Conservation (phyloP, 1,284 basidiomycete genomes). For the Golubevia pallescens region DNA sequence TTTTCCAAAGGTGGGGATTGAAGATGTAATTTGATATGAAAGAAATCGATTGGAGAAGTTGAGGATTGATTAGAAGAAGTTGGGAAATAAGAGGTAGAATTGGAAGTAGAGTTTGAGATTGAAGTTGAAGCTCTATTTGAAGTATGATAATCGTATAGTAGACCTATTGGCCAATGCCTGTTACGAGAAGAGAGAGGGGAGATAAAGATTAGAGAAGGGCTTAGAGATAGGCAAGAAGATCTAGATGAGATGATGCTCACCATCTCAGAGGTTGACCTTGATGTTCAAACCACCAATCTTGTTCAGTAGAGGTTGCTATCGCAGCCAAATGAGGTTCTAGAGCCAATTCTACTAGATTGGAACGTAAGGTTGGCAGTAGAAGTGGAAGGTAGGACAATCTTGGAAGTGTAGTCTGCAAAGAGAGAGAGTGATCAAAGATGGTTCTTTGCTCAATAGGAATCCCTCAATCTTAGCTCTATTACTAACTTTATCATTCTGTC, state of each 20-base stretch:
- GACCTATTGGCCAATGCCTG: conserved; percentile 49
- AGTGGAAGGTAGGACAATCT: conserved; percentile 46
- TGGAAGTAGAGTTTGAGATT: not conserved
- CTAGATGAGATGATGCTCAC: conserved; percentile 6
- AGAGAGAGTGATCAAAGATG: not conserved
- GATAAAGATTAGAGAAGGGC: not conserved
- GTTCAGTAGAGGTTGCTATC: conserved; percentile 22
- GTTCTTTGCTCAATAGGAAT: too few relatives aligned
- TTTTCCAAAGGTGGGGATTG: conserved; percentile 36
- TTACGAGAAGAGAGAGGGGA: too few relatives aligned
- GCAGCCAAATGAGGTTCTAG: conserved; percentile 19
- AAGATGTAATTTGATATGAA: conserved; percentile 30
- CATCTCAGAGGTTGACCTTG: conserved; percentile 41
- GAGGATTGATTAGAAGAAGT: not conserved
- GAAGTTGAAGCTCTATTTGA: conserved; percentile 20
- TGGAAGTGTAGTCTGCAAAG: conserved; percentile 19
- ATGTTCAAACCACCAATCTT: conserved; percentile 45
- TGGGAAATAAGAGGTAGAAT: too few relatives aligned
- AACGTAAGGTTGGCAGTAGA: conserved; percentile 29
- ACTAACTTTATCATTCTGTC: not conserved
- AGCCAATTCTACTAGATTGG: conserved; percentile 31
- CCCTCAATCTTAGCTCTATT: too few relatives aligned
- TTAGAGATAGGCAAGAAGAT: not conserved
- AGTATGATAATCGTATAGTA: conserved; percentile 46
- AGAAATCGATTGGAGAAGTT: not conserved